Evolutionary conservation across 305 asterid species (phyloP).

Genomic region (Fraxinus paxiana): DNA sequence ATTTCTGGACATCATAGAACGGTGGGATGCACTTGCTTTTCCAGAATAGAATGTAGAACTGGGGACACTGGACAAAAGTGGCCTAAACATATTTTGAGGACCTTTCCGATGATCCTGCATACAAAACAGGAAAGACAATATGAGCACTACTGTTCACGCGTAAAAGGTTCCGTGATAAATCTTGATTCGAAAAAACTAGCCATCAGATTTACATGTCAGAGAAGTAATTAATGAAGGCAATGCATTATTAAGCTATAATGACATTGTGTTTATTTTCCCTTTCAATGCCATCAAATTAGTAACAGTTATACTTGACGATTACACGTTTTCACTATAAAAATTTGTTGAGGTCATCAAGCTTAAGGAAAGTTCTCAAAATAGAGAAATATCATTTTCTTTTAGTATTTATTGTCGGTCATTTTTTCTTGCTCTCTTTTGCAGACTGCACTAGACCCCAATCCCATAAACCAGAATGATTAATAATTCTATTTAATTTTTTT

Average conservation of each 20-base stretch:
- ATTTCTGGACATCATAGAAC: constrained; percentile 55
- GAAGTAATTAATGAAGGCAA: background rate
- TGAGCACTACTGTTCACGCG: constrained; percentile 12
- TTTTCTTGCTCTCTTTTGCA: background rate
- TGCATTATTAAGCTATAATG: background rate
- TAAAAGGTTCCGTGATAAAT: background rate
- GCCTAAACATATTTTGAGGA: constrained; percentile 94
- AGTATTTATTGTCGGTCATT: background rate
- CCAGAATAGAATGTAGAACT: constrained; percentile 75
- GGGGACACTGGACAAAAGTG: constrained; percentile 91
- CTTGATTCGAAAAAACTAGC: constrained; percentile 5
- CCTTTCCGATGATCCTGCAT: constrained; percentile 76
- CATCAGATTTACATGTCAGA: background rate
- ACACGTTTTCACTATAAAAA: background rate
- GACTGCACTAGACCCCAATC: background rate
- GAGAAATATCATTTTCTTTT: background rate
- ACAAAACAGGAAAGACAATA: background rate
- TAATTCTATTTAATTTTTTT: background rate
- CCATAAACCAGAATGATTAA: background rate
- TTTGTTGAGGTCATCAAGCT: background rate
- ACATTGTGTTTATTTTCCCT: background rate
- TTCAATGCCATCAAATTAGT: background rate
- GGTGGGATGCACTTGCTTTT: constrained; percentile 53
- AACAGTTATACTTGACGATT: background rate
- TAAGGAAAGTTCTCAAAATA: background rate